Percentiles rank a stretch among this genome's conserved stretches.
phyloP scores from a whole-genome alignment of 1,284 basidiomycete genomes.

The Sanguinoderma infundibulare region DNA sequence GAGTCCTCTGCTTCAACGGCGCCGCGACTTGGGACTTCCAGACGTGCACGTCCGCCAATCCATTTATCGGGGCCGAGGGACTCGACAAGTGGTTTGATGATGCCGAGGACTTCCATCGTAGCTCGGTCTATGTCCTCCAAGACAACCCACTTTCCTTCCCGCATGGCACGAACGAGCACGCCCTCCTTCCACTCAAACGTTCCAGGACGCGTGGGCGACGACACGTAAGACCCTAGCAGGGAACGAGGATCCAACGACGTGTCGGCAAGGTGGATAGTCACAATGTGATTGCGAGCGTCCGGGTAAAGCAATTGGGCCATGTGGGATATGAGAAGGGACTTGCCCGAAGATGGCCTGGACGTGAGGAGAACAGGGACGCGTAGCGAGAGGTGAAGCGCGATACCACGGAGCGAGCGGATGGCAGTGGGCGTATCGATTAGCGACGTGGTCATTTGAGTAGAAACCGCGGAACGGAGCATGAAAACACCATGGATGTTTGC shows the following conservation, averaged over 20 bases:
- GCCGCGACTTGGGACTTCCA: slow-evolving; percentile 75
- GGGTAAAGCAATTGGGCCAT: slow-evolving; percentile 72
- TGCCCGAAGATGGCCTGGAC: slow-evolving; percentile 90
- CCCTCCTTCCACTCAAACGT: slow-evolving; percentile 98
- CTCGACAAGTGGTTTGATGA: slow-evolving; percentile 84
- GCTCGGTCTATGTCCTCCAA: slow-evolving; percentile 94
- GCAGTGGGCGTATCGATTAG: slow-evolving; percentile 76
- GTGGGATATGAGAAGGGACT: slow-evolving; percentile 82
- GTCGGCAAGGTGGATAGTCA: slow-evolving; percentile 91
- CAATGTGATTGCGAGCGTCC: slow-evolving; percentile 60
- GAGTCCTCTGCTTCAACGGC: slow-evolving; percentile 72
- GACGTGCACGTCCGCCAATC: slow-evolving; percentile 74
- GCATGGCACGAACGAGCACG: slow-evolving; percentile 89
- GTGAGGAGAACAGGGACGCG: slow-evolving; percentile 85
- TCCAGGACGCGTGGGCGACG: slow-evolving; percentile 85
- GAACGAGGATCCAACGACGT: slow-evolving; percentile 95
- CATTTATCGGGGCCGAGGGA: slow-evolving; percentile 76
- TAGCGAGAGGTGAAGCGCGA: slow-evolving; percentile 72
- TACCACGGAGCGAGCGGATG: slow-evolving; percentile 57
- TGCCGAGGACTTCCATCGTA: slow-evolving; percentile 84
- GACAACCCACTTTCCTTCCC: slow-evolving; percentile 92
- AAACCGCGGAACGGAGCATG: slow-evolving; percentile 47
- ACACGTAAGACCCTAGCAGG: slow-evolving; percentile 92
- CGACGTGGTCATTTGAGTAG: slow-evolving; percentile 31
- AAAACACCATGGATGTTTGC: slow-evolving; percentile 70